Evolutionary conservation across 2,329 filamentous ascomycete genomes (phyloP).

Genomic region (Eutypella sp.): DNA sequence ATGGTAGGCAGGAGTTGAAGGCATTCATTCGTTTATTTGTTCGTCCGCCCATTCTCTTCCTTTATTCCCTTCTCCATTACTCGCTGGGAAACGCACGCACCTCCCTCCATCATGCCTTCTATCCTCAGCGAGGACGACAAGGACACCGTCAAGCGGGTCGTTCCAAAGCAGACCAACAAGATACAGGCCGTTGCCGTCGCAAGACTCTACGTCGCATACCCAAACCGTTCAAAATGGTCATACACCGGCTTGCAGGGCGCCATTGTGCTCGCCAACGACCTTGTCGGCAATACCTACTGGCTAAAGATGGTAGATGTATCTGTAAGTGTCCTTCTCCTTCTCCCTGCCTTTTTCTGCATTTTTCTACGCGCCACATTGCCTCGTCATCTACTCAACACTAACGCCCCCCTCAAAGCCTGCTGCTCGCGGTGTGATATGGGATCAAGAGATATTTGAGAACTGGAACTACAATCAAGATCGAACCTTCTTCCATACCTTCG

Average conservation of each 20-base stretch:
- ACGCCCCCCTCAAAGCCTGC: constrained; percentile 49
- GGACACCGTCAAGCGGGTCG: constrained; percentile 88
- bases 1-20: too few species aligned
- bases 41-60: neutral
- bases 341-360: constrained; percentile 4
- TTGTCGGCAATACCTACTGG: constrained; percentile 95
- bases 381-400: constrained; percentile 6
- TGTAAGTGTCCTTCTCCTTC: constrained; percentile 47
- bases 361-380: too few species aligned
- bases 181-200: constrained; percentile 94
- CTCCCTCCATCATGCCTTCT: constrained; percentile 46
- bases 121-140: constrained; percentile 90
- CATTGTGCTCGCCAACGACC: constrained; percentile 83
- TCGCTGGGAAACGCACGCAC: constrained; percentile 14
- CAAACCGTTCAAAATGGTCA: constrained; percentile 80
- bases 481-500: constrained; percentile 96
- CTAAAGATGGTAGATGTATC: constrained; percentile 96
- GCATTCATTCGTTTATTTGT: too few species aligned
- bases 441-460: constrained; percentile 94
- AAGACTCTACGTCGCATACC: constrained; percentile 88
- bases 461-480: constrained; percentile 96
- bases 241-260: constrained; percentile 93
- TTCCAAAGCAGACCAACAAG: constrained; percentile 94
- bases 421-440: constrained; percentile 85
- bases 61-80: constrained; percentile 6